These are phyloP conservation scores for Arabidopsis thaliana DNA, from an alignment of 345 rosid genomes.

Conservation along the genomic window DNA sequence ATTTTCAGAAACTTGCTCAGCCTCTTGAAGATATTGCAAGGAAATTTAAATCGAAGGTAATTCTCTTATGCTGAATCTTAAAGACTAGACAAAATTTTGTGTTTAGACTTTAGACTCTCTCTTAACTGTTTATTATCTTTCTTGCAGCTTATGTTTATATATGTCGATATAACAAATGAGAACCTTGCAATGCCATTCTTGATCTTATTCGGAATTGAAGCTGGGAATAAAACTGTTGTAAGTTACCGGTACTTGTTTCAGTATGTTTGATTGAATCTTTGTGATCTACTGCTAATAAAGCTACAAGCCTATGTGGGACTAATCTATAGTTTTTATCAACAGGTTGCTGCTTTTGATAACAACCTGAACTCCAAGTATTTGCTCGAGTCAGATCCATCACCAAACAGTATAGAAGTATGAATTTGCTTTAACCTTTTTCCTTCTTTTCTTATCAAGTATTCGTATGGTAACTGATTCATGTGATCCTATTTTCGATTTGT, in stretches of 20 bases:
- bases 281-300: slow-evolving; percentile 18
- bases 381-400: slow-evolving; percentile 66
- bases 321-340: slow-evolving; percentile 29
- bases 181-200: slow-evolving; percentile 90
- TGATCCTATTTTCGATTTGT: slow-evolving; percentile 11
- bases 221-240: slow-evolving; percentile 63
- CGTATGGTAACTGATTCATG: neutral
- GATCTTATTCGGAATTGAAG: slow-evolving; percentile 79
- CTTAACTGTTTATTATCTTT: slow-evolving; percentile 1
- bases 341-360: slow-evolving; percentile 91
- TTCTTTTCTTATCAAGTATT: slow-evolving; percentile 22
- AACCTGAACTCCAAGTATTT: slow-evolving; percentile 66
- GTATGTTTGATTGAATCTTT: slow-evolving; percentile 1
- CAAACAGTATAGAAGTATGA: slow-evolving; percentile 72
- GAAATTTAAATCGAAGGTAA: slow-evolving; percentile 74
- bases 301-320: slow-evolving; percentile 26
- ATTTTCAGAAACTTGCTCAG: slow-evolving; percentile 57
- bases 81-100: neutral
- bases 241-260: slow-evolving; percentile 34
- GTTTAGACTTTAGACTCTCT: slow-evolving; percentile 22
- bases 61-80: slow-evolving; percentile 20
- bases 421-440: slow-evolving; percentile 24
- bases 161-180: slow-evolving; percentile 68
- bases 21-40: slow-evolving; percentile 74
- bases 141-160: slow-evolving; percentile 77